Base-by-base conservation (phyloP, 306 rosid genomes). In the Trifolium repens region DNA sequence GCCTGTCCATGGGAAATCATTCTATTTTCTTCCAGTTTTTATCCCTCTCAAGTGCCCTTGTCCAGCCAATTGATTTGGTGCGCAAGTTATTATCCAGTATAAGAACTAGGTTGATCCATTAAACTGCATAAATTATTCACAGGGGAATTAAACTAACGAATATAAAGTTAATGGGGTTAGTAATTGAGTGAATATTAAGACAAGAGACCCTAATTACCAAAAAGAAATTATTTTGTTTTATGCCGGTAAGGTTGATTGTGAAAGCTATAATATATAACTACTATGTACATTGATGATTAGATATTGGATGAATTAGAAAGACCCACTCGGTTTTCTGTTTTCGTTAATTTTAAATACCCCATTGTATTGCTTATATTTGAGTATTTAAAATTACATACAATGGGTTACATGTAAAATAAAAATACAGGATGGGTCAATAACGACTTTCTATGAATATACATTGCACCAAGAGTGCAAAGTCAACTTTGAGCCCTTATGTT, bases 11-110 rank as follows among this genome's bases (percentile, higher is more conserved):
- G 17, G 4, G 12, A 43, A 58, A 62, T 62, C 22, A 35, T 47
- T 47, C 1, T 12, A n/a, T 46, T 60, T 9, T 42, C 9, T 46
- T 24, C 59, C n/a, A 16, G 15, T 19, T 63, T 53, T 17, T 2
- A 15, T 13, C 40, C 49, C 78, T 22, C 63, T 54, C 30, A 15
- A 59, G 52, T 27, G 13, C 77, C 34, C 69, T 15, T 73, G 42
- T n/a, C 64, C 37, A 32, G 40, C 12, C 43, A 75, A 52, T 44
- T 57, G 24, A 24, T 22, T 52, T 5, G 39, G 62, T 47, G 13
- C 35, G 16, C 11, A 63, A 27, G 32, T 44, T 27, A 43, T 60
- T 26, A 58, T 58, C 62, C 35, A 58, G n/a, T 26, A 58, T 15
- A 58, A 26, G 37, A 58, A 24, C 64, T 24, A 26, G 16, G 39